phyloP scores from a whole-genome alignment of 352 stramenopile genomes.

The Peronospora destructor region DNA sequence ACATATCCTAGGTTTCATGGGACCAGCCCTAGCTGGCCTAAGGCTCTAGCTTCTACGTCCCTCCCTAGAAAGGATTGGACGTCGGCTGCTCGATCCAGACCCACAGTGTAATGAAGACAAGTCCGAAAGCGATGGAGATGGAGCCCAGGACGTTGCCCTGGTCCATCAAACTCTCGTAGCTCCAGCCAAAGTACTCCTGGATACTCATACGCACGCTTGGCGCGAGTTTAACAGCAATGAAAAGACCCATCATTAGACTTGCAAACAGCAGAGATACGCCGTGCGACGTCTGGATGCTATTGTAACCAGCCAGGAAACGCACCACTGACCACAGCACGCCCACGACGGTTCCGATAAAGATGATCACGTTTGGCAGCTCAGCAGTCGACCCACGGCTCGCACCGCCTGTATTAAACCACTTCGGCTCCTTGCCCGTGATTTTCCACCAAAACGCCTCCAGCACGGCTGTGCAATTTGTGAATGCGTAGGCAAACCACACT shows the following conservation, averaged over 20 bases:
- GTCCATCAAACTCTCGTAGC: conserved; percentile 78
- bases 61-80: conserved; percentile 65
- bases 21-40: conserved; percentile 17
- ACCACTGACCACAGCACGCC: conserved; percentile 66
- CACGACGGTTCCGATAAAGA: conserved; percentile 66
- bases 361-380: conserved; percentile 69
- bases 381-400: conserved; percentile 52
- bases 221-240: conserved; percentile 73
- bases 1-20: conserved; percentile 15
- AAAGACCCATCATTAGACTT: conserved; percentile 75
- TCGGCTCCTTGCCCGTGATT: conserved; percentile 70
- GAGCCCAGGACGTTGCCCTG: conserved; percentile 79
- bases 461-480: conserved; percentile 74
- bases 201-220: conserved; percentile 82
- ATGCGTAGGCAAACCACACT: conserved; percentile 79
- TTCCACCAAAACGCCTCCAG: conserved; percentile 80
- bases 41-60: conserved; percentile 7
- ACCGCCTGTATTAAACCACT: conserved; percentile 78
- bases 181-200: conserved; percentile 86
- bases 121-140: conserved; percentile 61
- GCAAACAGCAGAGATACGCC: conserved; percentile 66
- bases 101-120: conserved; percentile 78
- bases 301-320: conserved; percentile 76
- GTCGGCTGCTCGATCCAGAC: conserved; percentile 77
- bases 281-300: conserved; percentile 63